phyloP scores from a whole-genome alignment of 768 basidiomycete genomes.

The Kwoniella sp. region DNA sequence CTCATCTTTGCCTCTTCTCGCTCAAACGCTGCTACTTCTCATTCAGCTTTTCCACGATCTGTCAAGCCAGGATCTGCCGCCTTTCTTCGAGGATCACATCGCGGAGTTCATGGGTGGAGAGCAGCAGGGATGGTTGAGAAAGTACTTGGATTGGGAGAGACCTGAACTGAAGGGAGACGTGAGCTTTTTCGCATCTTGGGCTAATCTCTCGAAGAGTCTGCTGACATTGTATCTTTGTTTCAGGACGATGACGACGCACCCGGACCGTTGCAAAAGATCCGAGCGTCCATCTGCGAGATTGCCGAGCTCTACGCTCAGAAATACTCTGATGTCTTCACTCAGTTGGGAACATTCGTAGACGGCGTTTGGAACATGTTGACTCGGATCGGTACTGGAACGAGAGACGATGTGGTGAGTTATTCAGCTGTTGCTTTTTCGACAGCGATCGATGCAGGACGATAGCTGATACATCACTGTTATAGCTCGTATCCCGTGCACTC shows the following conservation, averaged over 20 bases:
- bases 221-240: not conserved
- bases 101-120: conserved; percentile 72
- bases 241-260: conserved; percentile 73
- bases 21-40: conserved; percentile 75
- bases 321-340: conserved; percentile 58
- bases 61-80: conserved; percentile 91
- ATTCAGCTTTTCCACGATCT: conserved; percentile 90
- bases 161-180: conserved; percentile 70
- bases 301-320: conserved; percentile 67
- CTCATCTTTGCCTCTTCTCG: conserved; percentile 58
- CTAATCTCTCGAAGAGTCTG: not conserved
- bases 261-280: conserved; percentile 83
- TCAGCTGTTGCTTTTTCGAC: not conserved
- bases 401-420: conserved; percentile 69
- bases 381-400: conserved; percentile 63
- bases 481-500: conserved; percentile 84
- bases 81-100: conserved; percentile 86
- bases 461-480: not conserved
- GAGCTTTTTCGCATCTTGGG: conserved; percentile 45
- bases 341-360: conserved; percentile 66
- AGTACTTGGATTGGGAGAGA: conserved; percentile 79
- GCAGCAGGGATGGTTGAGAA: conserved; percentile 66
- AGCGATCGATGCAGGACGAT: not conserved
- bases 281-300: conserved; percentile 86
- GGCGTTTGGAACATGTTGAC: conserved; percentile 89